Evolutionary conservation across 2,329 filamentous ascomycete species (phyloP).

Genomic region (Aspergillus fischeri): DNA sequence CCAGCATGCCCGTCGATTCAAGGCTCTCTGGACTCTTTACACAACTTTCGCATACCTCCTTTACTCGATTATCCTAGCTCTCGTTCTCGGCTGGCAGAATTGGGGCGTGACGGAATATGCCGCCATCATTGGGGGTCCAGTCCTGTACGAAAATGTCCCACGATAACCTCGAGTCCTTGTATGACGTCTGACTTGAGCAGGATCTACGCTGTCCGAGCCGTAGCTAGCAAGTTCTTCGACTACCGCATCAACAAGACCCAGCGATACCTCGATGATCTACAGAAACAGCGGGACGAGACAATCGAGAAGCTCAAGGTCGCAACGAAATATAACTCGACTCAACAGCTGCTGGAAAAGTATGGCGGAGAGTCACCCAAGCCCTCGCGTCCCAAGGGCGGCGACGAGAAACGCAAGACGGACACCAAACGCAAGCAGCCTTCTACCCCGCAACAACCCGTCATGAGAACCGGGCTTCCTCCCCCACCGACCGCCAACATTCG

Average conservation of each 20-base stretch:
- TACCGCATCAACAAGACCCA: constrained; percentile 72
- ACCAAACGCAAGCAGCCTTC: constrained; percentile 16
- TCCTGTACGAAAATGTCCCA: constrained; percentile 55
- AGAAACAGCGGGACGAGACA: constrained; percentile 75
- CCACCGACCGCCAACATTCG: constrained; percentile 64
- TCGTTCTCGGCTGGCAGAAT: constrained; percentile 80
- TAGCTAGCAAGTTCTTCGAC: constrained; percentile 68
- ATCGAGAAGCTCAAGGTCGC: constrained; percentile 93
- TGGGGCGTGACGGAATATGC: constrained; percentile 75
- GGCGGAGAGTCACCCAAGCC: constrained; percentile 59
- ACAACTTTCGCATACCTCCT: constrained; percentile 86
- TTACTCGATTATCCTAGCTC: constrained; percentile 71
- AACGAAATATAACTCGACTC: constrained; percentile 93
- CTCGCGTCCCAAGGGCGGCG: constrained; percentile 20
- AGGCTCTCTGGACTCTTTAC: constrained; percentile 86
- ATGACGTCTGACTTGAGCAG: constrained; percentile 42
- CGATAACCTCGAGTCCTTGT: neutral
- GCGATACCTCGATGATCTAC: constrained; percentile 66
- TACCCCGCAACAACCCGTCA: constrained; percentile 24
- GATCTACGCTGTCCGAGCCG: constrained; percentile 71
- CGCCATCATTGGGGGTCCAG: constrained; percentile 70
- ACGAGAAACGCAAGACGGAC: constrained; percentile 20
- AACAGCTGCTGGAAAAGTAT: constrained; percentile 91
- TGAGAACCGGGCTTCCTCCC: constrained; percentile 54
- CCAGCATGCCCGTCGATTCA: constrained; percentile 69